A percentile compares a stretch with the other conserved stretches of the same genome.
phyloP scores from a whole-genome alignment of 257 asterid species.

The Solanum verrucosum region DNA sequence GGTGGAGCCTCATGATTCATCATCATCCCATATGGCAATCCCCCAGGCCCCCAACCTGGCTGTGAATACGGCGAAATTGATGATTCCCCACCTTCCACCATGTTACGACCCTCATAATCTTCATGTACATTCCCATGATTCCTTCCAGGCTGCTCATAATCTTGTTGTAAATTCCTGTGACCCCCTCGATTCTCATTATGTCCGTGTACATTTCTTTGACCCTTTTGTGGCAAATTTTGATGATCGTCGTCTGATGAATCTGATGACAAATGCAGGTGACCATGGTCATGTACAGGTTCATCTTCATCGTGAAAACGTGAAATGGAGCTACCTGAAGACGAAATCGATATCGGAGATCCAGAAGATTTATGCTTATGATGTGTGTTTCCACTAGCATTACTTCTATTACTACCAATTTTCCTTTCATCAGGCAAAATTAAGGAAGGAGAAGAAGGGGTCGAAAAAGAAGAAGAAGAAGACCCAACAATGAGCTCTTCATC shows the following conservation, averaged over 20 bases:
- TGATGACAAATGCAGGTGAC: constrained; percentile 46
- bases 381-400: not conserved
- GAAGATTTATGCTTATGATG: not conserved
- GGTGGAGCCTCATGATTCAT: constrained; percentile 25
- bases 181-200: not conserved
- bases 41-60: not conserved
- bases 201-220: not conserved
- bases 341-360: constrained; percentile 7
- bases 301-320: constrained; percentile 10
- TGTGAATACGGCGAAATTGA: constrained; percentile 15
- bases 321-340: not conserved
- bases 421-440: constrained; percentile 31
- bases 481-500: constrained; percentile 69
- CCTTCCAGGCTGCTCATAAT: not conserved
- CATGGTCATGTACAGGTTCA: constrained; percentile 30
- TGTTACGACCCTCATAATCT: not conserved
- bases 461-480: constrained; percentile 34
- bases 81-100: not conserved
- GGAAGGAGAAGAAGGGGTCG: constrained; percentile 66
- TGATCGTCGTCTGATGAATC: constrained; percentile 34
- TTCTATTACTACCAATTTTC: not conserved
- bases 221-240: not conserved
- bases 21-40: not conserved
- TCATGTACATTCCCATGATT: not conserved
- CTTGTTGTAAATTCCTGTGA: not conserved